Evolutionary conservation across 116 monocot genomes (phyloP).

Genomic region (Dioscorea cayenensis): DNA sequence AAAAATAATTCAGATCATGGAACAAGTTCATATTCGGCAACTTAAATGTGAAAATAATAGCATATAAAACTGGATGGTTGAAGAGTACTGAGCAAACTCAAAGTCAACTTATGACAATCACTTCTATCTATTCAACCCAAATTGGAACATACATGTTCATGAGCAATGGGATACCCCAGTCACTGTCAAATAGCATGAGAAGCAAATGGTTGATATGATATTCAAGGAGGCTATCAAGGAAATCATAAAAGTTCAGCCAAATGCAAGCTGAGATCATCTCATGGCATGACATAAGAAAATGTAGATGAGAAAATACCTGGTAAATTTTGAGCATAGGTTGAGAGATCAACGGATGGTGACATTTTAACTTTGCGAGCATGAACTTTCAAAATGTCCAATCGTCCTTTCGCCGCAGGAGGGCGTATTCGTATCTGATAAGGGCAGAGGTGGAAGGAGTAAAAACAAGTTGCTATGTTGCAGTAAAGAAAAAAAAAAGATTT

Average conservation of each 20-base stretch:
- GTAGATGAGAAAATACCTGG: slow-evolving; percentile 38
- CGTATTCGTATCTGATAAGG: slow-evolving; percentile 67
- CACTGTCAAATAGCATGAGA: no score
- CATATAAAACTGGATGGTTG: background rate
- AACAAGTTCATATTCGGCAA: background rate
- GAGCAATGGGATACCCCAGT: no score
- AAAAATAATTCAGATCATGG: slow-evolving; percentile 8
- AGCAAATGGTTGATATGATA: no score
- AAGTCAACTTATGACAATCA: no score
- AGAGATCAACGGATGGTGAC: slow-evolving; percentile 67
- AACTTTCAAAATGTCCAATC: slow-evolving; percentile 77
- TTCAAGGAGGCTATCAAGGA: no score
- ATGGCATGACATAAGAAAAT: background rate
- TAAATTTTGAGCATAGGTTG: slow-evolving; percentile 82
- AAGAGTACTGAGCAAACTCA: no score
- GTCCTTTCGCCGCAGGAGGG: slow-evolving; percentile 68
- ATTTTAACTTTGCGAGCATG: slow-evolving; percentile 81
- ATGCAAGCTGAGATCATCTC: background rate
- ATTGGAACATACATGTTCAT: no score
- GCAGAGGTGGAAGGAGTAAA: background rate
- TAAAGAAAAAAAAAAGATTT: background rate
- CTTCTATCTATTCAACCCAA: no score
- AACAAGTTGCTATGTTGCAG: background rate
- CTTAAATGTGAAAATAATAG: background rate
- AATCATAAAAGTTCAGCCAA: no score